These are phyloP conservation scores for Rhypophila decipiens DNA, from an alignment of 495 filamentous ascomycete genomes.

Conservation along the genomic window DNA sequence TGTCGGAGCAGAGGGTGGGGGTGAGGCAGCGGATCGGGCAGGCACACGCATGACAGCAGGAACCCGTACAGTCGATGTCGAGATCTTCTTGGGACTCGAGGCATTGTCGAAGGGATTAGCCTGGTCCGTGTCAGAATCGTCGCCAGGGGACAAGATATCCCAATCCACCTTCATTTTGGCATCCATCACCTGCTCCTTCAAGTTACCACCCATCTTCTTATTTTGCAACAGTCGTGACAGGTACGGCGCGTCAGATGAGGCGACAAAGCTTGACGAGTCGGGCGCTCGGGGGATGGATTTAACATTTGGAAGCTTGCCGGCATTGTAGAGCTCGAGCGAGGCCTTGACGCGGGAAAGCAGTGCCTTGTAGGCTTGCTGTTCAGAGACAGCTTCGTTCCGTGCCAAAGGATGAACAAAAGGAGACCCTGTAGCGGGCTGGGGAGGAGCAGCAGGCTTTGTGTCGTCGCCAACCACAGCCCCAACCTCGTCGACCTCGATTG, in stretches of 20 bases:
- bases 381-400: slow-evolving; percentile 48
- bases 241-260: slow-evolving; percentile 66
- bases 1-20: slow-evolving; percentile 32
- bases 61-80: slow-evolving; percentile 21
- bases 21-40: slow-evolving; percentile 51
- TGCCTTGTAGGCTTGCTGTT: slow-evolving; percentile 47
- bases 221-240: slow-evolving; percentile 65
- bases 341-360: slow-evolving; percentile 41
- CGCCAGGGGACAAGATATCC: slow-evolving; percentile 42
- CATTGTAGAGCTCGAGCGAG: slow-evolving; percentile 38
- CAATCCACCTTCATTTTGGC: slow-evolving; percentile 51
- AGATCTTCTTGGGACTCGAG: slow-evolving; percentile 14
- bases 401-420: slow-evolving; percentile 67
- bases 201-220: slow-evolving; percentile 56
- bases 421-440: slow-evolving; percentile 22
- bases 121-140: slow-evolving; percentile 41
- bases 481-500: slow-evolving; percentile 63
- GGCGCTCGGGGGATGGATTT: slow-evolving; percentile 30
- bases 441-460: slow-evolving; percentile 30
- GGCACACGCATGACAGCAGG: slow-evolving; percentile 48
- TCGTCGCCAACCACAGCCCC: slow-evolving; percentile 51
- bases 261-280: slow-evolving; percentile 37
- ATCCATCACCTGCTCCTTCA: slow-evolving; percentile 52
- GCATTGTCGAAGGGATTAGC: slow-evolving; percentile 10
- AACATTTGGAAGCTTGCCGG: slow-evolving; percentile 40